Evolutionary conservation across 495 filamentous ascomycete species (phyloP), one percentile per base, ranked within the genome.

Genomic region (Aspergillus mulundensis): DNA sequence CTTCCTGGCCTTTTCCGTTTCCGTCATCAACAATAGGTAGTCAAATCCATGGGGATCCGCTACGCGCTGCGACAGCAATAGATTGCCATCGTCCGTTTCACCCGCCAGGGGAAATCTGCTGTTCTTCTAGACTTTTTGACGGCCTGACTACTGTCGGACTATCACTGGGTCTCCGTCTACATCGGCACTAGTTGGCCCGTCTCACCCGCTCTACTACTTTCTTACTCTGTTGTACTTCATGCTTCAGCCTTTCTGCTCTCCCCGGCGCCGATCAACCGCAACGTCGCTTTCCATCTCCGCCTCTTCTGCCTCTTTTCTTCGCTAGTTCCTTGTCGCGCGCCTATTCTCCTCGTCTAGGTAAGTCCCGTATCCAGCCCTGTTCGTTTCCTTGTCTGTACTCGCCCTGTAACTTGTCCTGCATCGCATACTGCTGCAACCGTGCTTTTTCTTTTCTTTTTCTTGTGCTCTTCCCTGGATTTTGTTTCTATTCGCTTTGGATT

Each of bases 381-480:
- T 50, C 25, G 5, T 23, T 34, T n/a, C 45, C 16, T 21, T 32
- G 12, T 24, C 38, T 16, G 43, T 20, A 34, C 42, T 55, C 20
- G 28, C 7, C 39, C 18, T 30, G 30, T 14, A 28, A n/a, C 45
- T 20, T 42, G 14, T 38, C 51, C 21, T 39, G 43, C 43, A 41
- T 19, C 18, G 20, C 42, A 55, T 55, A 39, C 45, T 44, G 20
- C 53, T 42, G 44, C 45, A n/a, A 41, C 44, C 36, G 34, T 56
- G 34, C 43, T 56, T 56, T 55, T 56, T 21, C 30, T 40, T 38
- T 56, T 56, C 44, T 56, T 56, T 56, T 49, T n/a, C 30, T 39
- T 56, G 38, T 45, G 30, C 53, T 48, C 45, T 39, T 42, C 25
- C 16, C 34, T 24, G 49, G 48, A 19, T 1, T 39, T 40, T 56